Percentiles rank a stretch among this genome's conserved stretches.
phyloP scores from a whole-genome alignment of 2,329 filamentous ascomycete species.

The Verticillium klebahnii region DNA sequence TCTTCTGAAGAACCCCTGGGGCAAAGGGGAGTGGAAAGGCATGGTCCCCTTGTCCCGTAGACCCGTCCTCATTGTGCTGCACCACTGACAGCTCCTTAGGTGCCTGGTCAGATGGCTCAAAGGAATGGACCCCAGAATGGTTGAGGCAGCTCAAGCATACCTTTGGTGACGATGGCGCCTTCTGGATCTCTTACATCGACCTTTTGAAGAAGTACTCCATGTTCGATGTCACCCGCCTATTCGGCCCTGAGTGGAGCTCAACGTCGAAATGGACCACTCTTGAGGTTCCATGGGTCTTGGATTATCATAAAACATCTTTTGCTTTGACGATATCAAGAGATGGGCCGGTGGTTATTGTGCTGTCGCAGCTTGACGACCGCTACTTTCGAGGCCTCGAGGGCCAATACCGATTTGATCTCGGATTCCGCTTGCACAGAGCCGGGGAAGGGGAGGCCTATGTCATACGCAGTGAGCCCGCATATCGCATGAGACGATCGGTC shows the following conservation, averaged over 20 bases:
- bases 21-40: constrained; percentile 74
- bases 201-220: constrained; percentile 39
- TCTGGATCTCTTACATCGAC: constrained; percentile 42
- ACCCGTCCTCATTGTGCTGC: constrained; percentile 7
- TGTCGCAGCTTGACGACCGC: constrained; percentile 53
- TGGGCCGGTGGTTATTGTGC: constrained; percentile 49
- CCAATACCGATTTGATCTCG: constrained; percentile 49
- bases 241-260: constrained; percentile 47
- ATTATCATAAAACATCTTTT: constrained; percentile 52
- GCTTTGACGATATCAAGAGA: constrained; percentile 42
- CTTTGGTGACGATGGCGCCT: constrained; percentile 62
- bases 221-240: constrained; percentile 40
- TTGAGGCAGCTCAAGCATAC: constrained; percentile 60
- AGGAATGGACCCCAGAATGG: constrained; percentile 72
- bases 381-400: constrained; percentile 55
- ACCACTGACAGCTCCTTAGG: constrained; percentile 12
- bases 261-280: constrained; percentile 45
- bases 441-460: constrained; percentile 45
- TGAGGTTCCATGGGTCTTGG: constrained; percentile 49
- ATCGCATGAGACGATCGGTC: constrained; percentile 66
- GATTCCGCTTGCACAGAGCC: constrained; percentile 49
- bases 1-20: constrained; percentile 73
- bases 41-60: constrained; percentile 39
- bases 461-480: constrained; percentile 47
- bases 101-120: constrained; percentile 57